A percentile compares a stretch with the other conserved stretches of the same genome.
Conservation (phyloP, 1,284 basidiomycete species). For the Trichosporon inkin region DNA sequence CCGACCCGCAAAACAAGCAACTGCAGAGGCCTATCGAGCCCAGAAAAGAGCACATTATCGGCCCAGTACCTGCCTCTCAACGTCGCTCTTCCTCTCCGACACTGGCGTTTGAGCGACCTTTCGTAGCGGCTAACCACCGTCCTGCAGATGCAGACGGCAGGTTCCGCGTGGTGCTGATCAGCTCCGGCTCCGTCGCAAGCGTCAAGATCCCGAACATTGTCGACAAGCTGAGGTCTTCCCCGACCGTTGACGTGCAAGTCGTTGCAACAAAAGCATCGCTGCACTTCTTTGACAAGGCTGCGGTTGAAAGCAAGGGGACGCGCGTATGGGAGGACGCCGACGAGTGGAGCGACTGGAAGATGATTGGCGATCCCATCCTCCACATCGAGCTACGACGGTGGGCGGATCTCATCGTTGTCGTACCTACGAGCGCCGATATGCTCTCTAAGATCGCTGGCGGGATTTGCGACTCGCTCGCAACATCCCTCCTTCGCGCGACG, state of each 20-base stretch:
- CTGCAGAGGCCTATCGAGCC: not conserved
- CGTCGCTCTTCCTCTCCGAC: not conserved
- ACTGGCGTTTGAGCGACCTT: conserved; percentile 8
- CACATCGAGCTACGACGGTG: conserved; percentile 94
- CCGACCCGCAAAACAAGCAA: not conserved
- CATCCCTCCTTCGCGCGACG: conserved; percentile 82
- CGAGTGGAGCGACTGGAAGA: conserved; percentile 74
- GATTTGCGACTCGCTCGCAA: conserved; percentile 82
- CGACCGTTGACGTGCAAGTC: conserved; percentile 73
- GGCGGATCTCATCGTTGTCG: conserved; percentile 91
- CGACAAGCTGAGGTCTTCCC: conserved; percentile 58
- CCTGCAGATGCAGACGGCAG: conserved; percentile 36
- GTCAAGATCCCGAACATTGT: conserved; percentile 90
- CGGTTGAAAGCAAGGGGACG: conserved; percentile 55
- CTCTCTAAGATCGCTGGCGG: conserved; percentile 87
- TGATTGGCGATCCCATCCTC: conserved; percentile 84
- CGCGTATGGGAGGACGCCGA: conserved; percentile 84
- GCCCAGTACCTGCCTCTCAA: not conserved
- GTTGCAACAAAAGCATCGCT: conserved; percentile 74
- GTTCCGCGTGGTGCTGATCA: conserved; percentile 72
- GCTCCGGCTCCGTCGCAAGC: conserved; percentile 89
- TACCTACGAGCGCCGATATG: conserved; percentile 93
- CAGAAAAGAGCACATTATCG: not conserved
- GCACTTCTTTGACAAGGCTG: conserved; percentile 65
- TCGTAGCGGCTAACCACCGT: conserved; percentile 35